Evolutionary conservation across 192 early-diverging fungal genomes (phyloP).

Genomic region (Umbelopsis sp.): DNA sequence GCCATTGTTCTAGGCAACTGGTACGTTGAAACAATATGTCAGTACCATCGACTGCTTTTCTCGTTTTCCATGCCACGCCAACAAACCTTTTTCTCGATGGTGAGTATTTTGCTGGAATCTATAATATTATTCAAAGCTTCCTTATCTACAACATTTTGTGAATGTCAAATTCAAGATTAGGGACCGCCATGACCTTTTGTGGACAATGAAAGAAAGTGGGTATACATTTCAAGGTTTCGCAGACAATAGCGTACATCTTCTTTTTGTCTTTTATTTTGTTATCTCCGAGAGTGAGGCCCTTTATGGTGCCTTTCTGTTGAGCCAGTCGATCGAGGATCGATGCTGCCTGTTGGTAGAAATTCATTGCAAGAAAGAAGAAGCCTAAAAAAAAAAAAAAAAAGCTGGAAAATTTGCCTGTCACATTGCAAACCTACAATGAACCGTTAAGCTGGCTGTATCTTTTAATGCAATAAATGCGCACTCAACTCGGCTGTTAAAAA

Average conservation of each 20-base stretch:
- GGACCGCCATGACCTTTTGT: too few species aligned
- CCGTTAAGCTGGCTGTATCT: too few species aligned
- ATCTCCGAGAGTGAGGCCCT: slow-evolving; percentile 72
- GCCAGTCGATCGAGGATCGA: slow-evolving; percentile 74
- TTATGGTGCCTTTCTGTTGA: slow-evolving; percentile 76
- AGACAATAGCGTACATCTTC: slow-evolving; percentile 85
- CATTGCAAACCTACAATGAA: too few species aligned
- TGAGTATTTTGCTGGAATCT: slow-evolving; percentile 48
- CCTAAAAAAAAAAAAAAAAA: too few species aligned
- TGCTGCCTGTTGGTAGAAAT: slow-evolving; percentile 76
- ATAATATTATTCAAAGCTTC: slow-evolving; percentile 51
- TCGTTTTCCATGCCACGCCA: background rate
- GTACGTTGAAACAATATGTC: background rate
- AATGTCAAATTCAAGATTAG: background rate
- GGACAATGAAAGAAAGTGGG: background rate
- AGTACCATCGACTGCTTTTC: background rate
- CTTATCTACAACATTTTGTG: slow-evolving; percentile 41
- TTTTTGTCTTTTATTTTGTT: slow-evolving; percentile 74
- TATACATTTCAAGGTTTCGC: slow-evolving; percentile 88
- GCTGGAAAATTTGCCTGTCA: too few species aligned
- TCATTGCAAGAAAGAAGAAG: slow-evolving; percentile 37
- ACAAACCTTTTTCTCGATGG: slow-evolving; percentile 52
- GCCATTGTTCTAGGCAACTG: slow-evolving; percentile 32
- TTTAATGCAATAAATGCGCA: too few species aligned
- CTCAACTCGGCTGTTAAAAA: too few species aligned